Conservation (phyloP, 2,329 filamentous ascomycete genomes). For the Cercospora brassicicola region DNA sequence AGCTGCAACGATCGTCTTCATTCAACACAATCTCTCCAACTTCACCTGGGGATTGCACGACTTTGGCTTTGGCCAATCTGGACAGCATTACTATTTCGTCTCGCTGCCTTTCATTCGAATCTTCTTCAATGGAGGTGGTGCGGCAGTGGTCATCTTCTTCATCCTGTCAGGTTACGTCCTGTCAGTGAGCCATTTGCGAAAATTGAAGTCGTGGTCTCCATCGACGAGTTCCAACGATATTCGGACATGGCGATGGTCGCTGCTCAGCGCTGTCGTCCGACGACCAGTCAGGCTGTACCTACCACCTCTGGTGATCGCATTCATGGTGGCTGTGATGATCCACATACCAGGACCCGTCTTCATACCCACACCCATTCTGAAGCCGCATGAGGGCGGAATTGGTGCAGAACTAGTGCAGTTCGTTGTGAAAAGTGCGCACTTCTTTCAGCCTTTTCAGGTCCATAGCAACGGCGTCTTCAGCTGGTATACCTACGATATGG, state of each 20-base stretch:
- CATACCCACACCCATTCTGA: too few relatives aligned
- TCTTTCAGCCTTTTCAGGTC: constrained; percentile 14
- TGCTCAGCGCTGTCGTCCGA: constrained; percentile 15
- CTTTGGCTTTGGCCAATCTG: constrained; percentile 32
- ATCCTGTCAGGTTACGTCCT: constrained; percentile 55
- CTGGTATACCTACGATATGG: constrained; percentile 20
- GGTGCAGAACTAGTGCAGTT: constrained; percentile 10
- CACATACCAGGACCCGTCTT: constrained; percentile 17
- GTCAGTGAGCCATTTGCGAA: constrained; percentile 23
- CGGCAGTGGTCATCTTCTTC: constrained; percentile 54
- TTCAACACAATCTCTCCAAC: constrained; percentile 55
- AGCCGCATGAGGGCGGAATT: too few relatives aligned
- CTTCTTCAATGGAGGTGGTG: constrained; percentile 57
- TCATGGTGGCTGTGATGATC: constrained; percentile 13
- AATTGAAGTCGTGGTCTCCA: constrained; percentile 4
- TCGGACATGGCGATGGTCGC: constrained; percentile 1
- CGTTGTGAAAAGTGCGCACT: neutral
- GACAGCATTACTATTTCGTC: constrained; percentile 47
- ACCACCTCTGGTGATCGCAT: constrained; percentile 8
- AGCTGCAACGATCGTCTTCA: constrained; percentile 64
- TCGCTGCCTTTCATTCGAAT: constrained; percentile 56
- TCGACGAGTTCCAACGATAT: neutral
- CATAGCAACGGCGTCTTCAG: constrained; percentile 5
- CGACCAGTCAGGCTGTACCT: constrained; percentile 19
- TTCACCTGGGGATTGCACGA: constrained; percentile 38